Evolutionary conservation across 2,329 filamentous ascomycete genomes (phyloP).

Genomic region (Alternaria sp.): DNA sequence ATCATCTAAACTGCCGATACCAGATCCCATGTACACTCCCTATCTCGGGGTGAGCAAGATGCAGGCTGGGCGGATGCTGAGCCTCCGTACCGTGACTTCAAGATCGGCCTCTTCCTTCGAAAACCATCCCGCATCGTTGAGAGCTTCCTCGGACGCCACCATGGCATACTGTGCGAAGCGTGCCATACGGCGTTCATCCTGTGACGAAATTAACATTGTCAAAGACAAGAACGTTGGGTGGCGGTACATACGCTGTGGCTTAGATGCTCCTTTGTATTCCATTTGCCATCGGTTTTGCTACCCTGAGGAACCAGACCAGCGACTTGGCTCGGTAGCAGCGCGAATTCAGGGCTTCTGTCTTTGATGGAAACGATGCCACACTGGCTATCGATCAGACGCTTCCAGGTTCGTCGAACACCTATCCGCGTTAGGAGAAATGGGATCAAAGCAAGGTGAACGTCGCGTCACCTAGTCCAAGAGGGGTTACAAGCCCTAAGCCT

Average conservation of each 20-base stretch:
- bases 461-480: constrained; percentile 73
- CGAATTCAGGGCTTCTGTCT: constrained; percentile 68
- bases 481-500: constrained; percentile 60
- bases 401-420: constrained; percentile 80
- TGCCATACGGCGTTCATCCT: constrained; percentile 83
- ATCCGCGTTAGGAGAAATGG: constrained; percentile 1
- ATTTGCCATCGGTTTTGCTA: constrained; percentile 49
- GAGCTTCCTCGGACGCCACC: constrained; percentile 83
- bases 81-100: constrained; percentile 68
- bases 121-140: constrained; percentile 81
- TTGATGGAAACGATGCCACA: constrained; percentile 81
- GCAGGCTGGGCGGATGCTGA: not conserved
- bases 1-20: constrained; percentile 92
- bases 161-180: constrained; percentile 90
- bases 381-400: constrained; percentile 76
- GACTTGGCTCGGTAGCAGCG: constrained; percentile 79
- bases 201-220: constrained; percentile 43
- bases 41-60: constrained; percentile 32
- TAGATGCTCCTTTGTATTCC: constrained; percentile 58
- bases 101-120: constrained; percentile 66
- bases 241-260: constrained; percentile 35
- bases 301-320: constrained; percentile 79
- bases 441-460: not conserved
- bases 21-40: constrained; percentile 92
- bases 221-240: not conserved